Percentiles rank a stretch among this genome's conserved stretches.
phyloP scores from a whole-genome alignment of 441 rosid species.

The Manihot esculenta region DNA sequence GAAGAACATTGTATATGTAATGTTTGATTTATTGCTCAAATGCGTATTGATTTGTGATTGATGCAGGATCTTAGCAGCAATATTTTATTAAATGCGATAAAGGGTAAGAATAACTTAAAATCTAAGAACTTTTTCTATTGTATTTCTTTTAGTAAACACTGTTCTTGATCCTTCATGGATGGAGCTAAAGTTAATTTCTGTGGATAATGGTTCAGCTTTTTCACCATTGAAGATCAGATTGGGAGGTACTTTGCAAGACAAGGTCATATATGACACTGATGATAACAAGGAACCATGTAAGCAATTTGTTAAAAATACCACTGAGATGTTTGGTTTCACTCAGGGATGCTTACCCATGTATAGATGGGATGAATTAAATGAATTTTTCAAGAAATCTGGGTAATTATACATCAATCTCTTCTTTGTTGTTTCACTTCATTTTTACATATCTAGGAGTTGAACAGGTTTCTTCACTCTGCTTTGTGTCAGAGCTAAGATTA shows the following conservation, averaged over 20 bases:
- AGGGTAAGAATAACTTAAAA: constrained; percentile 43
- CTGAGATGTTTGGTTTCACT: constrained; percentile 70
- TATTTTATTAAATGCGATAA: constrained; percentile 66
- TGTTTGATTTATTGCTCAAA: not conserved
- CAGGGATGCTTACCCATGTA: constrained; percentile 73
- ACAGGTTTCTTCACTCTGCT: not conserved
- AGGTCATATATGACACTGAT: constrained; percentile 63
- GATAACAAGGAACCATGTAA: constrained; percentile 56
- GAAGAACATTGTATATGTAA: not conserved
- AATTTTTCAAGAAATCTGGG: constrained; percentile 71
- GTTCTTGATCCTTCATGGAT: not conserved
- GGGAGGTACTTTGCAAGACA: constrained; percentile 92
- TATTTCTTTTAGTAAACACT: not conserved
- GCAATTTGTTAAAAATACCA: constrained; percentile 55
- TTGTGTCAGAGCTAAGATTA: constrained; percentile 62
- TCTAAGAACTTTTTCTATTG: not conserved
- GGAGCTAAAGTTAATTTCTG: not conserved
- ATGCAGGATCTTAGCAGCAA: constrained; percentile 70
- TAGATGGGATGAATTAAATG: constrained; percentile 89
- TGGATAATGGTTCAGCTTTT: constrained; percentile 55
- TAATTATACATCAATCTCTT: constrained; percentile 25
- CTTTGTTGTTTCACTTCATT: not conserved
- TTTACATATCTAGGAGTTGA: not conserved
- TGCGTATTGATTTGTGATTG: constrained; percentile 6
- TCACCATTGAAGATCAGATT: constrained; percentile 88